Base-by-base conservation (phyloP, 495 filamentous ascomycete species). In the Penicillium turbatum region DNA sequence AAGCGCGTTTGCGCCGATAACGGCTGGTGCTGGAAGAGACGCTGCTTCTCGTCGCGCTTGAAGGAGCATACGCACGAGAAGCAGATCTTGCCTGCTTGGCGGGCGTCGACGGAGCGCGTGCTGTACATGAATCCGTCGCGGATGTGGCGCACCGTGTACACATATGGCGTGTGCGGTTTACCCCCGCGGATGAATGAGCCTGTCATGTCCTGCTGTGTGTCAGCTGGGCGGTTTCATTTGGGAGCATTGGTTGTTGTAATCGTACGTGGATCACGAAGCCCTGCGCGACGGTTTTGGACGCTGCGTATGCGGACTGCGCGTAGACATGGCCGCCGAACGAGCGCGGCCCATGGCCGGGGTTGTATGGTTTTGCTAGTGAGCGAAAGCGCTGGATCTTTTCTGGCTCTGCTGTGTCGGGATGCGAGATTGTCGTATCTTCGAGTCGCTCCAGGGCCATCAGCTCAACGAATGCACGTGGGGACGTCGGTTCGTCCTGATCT, bases 271-370 rank as follows among this genome's bases (percentile, higher is more conserved):
- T 72, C 19, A 83, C 71, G 19, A 82, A 73, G 1, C 80, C 75
- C 32, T 71, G 69, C 6, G 51, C 59, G 10, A 84, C 76, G 12
- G 77, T 82, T 43, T 77, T 75, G 5, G 77, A 81, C 11, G 80
- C 85, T 0, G 82, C 84, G 65, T 84, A 76, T 6, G 77, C 82
- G 0, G 82, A 74, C 58, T 89, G 86, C 3, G 80, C 79, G 55
- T 83, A 88, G 6, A 87, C 85, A 69, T 87, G 83, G 0, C 84
- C 86, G 7, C 86, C 86, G 59, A 75, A 87, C 10, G 79, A 77
- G 1, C 64, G 67, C 5, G 41, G 51, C 17, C 66, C 61, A 3
- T 65, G 52, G 8, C 64, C 72, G 0, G 72, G 69, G 15, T 64
- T 55, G 52, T 52, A 73, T 1, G 72, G 72, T 0, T 39, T 42